Conservation (phyloP, 768 basidiomycete species). For the Lactarius hengduanensis region DNA sequence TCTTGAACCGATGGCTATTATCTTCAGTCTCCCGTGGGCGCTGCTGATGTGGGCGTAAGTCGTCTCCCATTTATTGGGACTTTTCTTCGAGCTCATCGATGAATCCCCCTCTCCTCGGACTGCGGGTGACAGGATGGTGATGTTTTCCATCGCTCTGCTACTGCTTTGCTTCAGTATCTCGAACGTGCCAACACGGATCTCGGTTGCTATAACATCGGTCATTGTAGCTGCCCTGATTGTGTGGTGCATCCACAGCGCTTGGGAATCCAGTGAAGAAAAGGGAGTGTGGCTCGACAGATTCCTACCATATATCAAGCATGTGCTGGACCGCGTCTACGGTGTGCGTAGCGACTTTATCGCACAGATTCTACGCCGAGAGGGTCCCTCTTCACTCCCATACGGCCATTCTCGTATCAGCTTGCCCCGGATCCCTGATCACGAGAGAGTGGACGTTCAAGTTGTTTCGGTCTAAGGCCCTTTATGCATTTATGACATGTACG, state of each 20-base stretch:
- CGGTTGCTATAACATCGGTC: background rate
- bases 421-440: background rate
- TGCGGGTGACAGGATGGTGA: constrained; percentile 2
- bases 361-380: too few relatives aligned
- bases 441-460: background rate
- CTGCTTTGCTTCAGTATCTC: constrained; percentile 20
- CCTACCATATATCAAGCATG: background rate
- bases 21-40: constrained; percentile 21
- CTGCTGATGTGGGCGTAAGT: constrained; percentile 25
- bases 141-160: constrained; percentile 22
- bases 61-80: background rate
- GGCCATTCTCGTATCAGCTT: background rate
- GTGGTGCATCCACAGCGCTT: constrained; percentile 9
- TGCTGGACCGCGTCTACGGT: too few relatives aligned
- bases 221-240: background rate
- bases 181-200: constrained; percentile 11
- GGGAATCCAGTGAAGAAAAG: background rate
- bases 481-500: background rate
- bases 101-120: background rate
- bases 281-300: background rate
- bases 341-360: background rate
- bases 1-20: constrained; percentile 22
- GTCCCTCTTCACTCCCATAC: background rate
- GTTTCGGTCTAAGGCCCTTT: background rate
- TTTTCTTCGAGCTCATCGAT: background rate